Conservation (phyloP, 371 early-diverging fungal species). For the Syncephalastrum racemosum region DNA sequence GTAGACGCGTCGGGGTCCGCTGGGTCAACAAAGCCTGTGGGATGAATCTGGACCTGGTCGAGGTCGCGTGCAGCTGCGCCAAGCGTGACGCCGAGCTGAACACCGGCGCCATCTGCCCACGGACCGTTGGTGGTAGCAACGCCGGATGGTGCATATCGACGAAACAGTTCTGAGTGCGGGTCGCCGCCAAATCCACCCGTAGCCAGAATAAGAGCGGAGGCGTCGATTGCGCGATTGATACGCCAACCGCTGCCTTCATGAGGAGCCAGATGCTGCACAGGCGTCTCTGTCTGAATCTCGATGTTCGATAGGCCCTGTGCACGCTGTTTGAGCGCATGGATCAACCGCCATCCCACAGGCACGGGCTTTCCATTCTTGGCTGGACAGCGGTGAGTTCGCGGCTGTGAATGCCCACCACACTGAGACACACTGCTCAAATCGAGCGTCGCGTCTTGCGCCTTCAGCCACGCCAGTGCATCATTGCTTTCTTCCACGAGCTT, state of each 20-base stretch:
- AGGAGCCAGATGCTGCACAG: conserved; percentile 26
- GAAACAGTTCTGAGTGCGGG: conserved; percentile 26
- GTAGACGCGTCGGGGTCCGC: conserved; percentile 58
- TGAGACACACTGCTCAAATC: conserved; percentile 73
- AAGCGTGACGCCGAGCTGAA: conserved; percentile 59
- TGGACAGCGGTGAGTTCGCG: conserved; percentile 76
- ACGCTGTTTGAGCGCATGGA: conserved; percentile 43
- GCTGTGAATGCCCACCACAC: conserved; percentile 68
- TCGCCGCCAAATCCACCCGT: conserved; percentile 41
- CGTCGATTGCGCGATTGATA: conserved; percentile 9
- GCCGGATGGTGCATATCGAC: conserved; percentile 59
- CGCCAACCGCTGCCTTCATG: conserved; percentile 25
- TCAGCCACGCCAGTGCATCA: conserved; percentile 73
- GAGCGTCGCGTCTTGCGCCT: conserved; percentile 27
- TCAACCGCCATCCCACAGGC: conserved; percentile 71
- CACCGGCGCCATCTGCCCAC: conserved; percentile 83
- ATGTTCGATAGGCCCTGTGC: conserved; percentile 24
- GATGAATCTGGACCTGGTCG: conserved; percentile 77
- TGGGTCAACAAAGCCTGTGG: conserved; percentile 85
- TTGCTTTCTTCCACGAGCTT: conserved; percentile 64
- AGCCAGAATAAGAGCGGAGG: conserved; percentile 31
- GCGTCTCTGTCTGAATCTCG: conserved; percentile 48
- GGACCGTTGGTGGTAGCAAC: conserved; percentile 84
- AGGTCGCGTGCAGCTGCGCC: conserved; percentile 76
- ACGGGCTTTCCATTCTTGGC: conserved; percentile 56